Evolutionary conservation across 495 filamentous ascomycete species (phyloP).

Genomic region (Chaetomium fimeti): DNA sequence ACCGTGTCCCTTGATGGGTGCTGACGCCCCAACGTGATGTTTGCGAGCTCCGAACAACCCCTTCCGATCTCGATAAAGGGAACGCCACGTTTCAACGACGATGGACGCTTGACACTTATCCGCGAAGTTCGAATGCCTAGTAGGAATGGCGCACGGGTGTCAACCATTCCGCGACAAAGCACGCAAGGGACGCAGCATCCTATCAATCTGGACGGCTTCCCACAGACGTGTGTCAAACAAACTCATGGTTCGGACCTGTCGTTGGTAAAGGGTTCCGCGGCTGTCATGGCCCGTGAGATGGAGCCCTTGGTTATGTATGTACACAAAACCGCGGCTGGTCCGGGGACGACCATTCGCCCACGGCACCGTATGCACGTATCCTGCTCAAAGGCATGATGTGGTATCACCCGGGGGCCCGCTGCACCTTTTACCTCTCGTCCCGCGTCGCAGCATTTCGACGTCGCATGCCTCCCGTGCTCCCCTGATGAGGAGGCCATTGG

Average conservation of each 20-base stretch:
- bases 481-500: slow-evolving; percentile 7
- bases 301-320: not conserved
- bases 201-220: not conserved
- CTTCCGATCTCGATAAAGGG: slow-evolving; percentile 11
- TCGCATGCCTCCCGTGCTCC: not conserved
- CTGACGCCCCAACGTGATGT: not conserved
- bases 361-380: not conserved
- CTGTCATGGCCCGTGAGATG: not conserved
- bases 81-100: slow-evolving; percentile 5
- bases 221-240: not conserved
- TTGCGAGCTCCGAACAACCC: not conserved
- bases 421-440: slow-evolving; percentile 3
- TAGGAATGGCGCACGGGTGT: not conserved
- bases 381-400: slow-evolving; percentile 10
- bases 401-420: slow-evolving; percentile 16
- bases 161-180: slow-evolving; percentile 7
- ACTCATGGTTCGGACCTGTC: too few species aligned
- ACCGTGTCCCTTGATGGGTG: not conserved
- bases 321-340: not conserved
- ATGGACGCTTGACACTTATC: slow-evolving; percentile 3
- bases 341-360: not conserved
- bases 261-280: not conserved
- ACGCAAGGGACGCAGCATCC: not conserved
- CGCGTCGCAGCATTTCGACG: slow-evolving; percentile 15
- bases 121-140: not conserved